Base-by-base conservation (phyloP, 2,329 filamentous ascomycete species). In the Ceratocystis colombiana region DNA sequence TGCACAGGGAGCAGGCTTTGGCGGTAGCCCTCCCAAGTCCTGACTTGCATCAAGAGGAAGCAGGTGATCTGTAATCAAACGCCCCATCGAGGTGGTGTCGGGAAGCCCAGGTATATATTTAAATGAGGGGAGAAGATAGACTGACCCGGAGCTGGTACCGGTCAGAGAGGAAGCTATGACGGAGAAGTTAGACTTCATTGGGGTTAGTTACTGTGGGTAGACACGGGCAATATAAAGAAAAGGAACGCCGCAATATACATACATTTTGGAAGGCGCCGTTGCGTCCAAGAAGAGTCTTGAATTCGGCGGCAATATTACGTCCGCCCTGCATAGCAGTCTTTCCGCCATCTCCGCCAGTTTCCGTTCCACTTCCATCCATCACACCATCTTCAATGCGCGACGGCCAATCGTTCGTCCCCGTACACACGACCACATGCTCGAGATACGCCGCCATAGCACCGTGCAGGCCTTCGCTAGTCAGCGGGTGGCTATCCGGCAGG, bases 341-440 rank as follows among this genome's bases (percentile, higher is more conserved):
- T 1, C 6, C 15, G 28, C 28, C 20, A 17, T 48, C n/a, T 20
- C 45, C 45, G 7, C 45, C 12, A 17, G 3, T 5, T 25, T 8
- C 48, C 5, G 20, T 25, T 25, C 50, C 20, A 20, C 25, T 25
- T 17, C 8, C 30, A 7, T 37, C 20, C 4, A 25, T 61, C 2
- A 5, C 41, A 3, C 22, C 57, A 59, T 96, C 86, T 73, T 96
- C 91, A 69, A 96, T 95, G 67, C 84, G 83, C 72, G 88, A 92
- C 33, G 81, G 79, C 92, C 92, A 96, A 76, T 96, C 89, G 37
- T 81, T 77, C 68, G 85, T 84, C 3, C 90, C 91, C 0, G 91
- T 96, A 69, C 88, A 92, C 15, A 96, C 80, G 8, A 97, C 76
- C 2, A 96, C 82, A 71, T 96, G 91, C 75, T 95, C 87, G 0